Evolutionary conservation across 2,329 filamentous ascomycete species (phyloP).

Genomic region (Venturia carpophila): DNA sequence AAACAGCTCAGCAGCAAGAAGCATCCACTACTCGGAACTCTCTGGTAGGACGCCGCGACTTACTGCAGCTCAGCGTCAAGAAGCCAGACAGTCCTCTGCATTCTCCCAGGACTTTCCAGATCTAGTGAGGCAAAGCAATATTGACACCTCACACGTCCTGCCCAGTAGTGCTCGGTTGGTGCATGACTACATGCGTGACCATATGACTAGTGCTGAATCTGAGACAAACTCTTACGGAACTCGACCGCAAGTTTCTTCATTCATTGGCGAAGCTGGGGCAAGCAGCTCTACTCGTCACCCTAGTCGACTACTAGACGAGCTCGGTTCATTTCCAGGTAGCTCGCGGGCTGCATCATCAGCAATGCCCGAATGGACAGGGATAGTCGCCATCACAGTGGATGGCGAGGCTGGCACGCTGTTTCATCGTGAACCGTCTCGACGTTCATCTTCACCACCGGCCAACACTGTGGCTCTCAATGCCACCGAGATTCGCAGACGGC

Average conservation of each 20-base stretch:
- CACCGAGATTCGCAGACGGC: conserved; percentile 4
- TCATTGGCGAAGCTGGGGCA: neutral
- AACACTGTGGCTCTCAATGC: neutral
- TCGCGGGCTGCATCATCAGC: neutral
- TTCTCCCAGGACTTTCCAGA: conserved; percentile 17
- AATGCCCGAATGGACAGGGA: neutral
- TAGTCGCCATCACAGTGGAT: conserved; percentile 1
- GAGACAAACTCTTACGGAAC: neutral
- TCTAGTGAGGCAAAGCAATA: conserved; percentile 10
- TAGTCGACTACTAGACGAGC: neutral
- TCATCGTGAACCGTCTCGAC: neutral
- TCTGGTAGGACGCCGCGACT: conserved; percentile 1
- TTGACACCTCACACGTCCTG: neutral
- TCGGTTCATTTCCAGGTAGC: neutral
- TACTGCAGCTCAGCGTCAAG: conserved; percentile 2
- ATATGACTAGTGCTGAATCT: neutral
- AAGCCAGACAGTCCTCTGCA: conserved; percentile 12
- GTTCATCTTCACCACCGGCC: neutral
- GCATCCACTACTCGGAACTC: conserved; percentile 12
- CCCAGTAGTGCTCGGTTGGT: conserved; percentile 8
- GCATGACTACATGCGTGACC: conserved; percentile 14
- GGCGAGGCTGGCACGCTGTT: neutral
- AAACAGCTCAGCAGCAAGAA: conserved; percentile 1
- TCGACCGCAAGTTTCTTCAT: neutral
- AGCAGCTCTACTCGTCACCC: neutral